Percentiles rank a stretch among this genome's conserved stretches.
phyloP scores from a whole-genome alignment of 2,329 filamentous ascomycete species.

The Apiospora kogelbergensis region DNA sequence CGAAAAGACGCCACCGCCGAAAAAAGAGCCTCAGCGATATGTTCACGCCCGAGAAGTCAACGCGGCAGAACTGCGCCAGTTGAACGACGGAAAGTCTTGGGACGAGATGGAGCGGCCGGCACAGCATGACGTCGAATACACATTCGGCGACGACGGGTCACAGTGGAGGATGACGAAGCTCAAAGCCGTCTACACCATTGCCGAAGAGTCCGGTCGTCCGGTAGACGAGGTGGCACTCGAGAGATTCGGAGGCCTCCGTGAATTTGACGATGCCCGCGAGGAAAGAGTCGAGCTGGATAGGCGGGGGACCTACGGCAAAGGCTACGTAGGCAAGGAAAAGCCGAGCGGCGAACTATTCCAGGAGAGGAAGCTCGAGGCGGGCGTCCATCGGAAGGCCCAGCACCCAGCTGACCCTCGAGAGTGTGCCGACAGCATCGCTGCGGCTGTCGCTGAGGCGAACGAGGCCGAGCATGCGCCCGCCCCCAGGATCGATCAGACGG shows the following conservation, averaged over 20 bases:
- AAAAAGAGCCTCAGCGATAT: conserved; percentile 64
- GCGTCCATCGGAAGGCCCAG: conserved; percentile 40
- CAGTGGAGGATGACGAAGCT: conserved; percentile 97
- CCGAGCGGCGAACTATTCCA: conserved; percentile 84
- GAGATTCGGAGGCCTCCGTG: conserved; percentile 75
- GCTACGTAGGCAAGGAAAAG: conserved; percentile 81
- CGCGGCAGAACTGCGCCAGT: conserved; percentile 57
- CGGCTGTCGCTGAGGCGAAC: conserved; percentile 33
- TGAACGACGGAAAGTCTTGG: conserved; percentile 56
- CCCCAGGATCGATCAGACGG: conserved; percentile 69
- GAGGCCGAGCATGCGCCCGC: conserved; percentile 28
- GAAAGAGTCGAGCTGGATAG: conserved; percentile 90
- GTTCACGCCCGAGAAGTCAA: conserved; percentile 85
- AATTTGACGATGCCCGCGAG: conserved; percentile 91
- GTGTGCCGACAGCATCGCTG: conserved; percentile 55
- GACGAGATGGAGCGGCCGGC: conserved; percentile 54
- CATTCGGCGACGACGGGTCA: conserved; percentile 84
- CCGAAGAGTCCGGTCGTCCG: conserved; percentile 68
- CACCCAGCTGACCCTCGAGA: conserved; percentile 49
- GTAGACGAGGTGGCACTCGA: conserved; percentile 84
- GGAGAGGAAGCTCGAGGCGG: conserved; percentile 65
- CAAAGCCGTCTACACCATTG: conserved; percentile 77
- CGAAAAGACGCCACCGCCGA: conserved; percentile 49
- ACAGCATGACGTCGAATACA: conserved; percentile 71
- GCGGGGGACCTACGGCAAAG: conserved; percentile 77